Base-by-base conservation (phyloP, 345 rosid species). In the Barbarea vulgaris region DNA sequence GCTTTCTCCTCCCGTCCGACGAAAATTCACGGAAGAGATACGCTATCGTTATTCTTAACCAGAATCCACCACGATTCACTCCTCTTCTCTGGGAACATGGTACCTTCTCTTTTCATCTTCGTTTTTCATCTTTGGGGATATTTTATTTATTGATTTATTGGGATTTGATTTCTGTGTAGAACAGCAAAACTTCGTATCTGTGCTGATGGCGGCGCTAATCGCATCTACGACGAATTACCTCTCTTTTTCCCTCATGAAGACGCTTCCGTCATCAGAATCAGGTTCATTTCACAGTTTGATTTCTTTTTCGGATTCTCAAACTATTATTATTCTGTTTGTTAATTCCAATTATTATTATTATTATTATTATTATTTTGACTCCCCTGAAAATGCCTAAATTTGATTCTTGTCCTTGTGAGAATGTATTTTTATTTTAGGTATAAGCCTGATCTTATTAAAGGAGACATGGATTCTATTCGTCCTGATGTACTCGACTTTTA, bases 141-240 rank as follows among this genome's bases (percentile, higher is more conserved):
- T 48, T 48, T 10, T 1, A 41, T 75, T 58, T 41, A 19, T 73
- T 0, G 15, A n/a, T n/a, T n/a, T n/a, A n/a, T n/a, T n/a, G n/a
- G n/a, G n/a, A n/a, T n/a, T n/a, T n/a, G 18, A 67, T 78, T 80
- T 33, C 59, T 67, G 77, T 75, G 72, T 81, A 81, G 88, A 83
- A 79, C 94, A 96, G 99, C 97, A 76, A 82, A 60, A 72, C 70
- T 96, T 60, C 91, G 88, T 64, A 56, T 93, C 53, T 96, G 98
- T 52, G 99, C 98, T 57, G 99, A 96, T 79, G 99, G 99, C 15
- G 99, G 99, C 63, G 99, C 99, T 51, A 96, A 96, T 74, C 99
- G 98, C 3, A 37, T 96, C 75, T 89, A 70, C 77, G 99, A 96
- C 31, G 98, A 93, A 62, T 83, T 96, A 79, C 97, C 99, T 70